Evolutionary conservation across 2,329 filamentous ascomycete genomes (phyloP).

Genomic region (Huntiella omanensis): DNA sequence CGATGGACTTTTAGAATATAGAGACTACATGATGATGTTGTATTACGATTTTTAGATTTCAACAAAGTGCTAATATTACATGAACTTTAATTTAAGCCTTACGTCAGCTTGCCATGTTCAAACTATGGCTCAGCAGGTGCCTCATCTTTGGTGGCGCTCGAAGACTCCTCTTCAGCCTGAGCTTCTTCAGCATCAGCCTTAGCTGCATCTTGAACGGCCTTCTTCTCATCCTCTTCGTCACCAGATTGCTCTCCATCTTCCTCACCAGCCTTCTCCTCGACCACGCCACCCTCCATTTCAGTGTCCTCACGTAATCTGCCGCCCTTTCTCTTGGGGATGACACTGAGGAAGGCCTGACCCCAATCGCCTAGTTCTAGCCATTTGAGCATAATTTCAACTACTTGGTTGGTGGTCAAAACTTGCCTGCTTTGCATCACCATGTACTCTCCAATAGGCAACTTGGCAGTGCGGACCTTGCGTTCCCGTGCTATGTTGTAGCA

Average conservation of each 20-base stretch:
- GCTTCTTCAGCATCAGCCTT: slow-evolving; percentile 7
- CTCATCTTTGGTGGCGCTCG: not conserved
- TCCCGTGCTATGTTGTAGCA: slow-evolving; percentile 69
- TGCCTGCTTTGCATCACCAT: slow-evolving; percentile 76
- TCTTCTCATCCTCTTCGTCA: slow-evolving; percentile 13
- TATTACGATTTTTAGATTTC: slow-evolving; percentile 3
- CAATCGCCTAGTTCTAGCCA: slow-evolving; percentile 86
- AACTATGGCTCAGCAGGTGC: not conserved
- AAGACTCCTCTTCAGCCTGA: not conserved
- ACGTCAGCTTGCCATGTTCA: not conserved
- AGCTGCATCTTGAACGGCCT: slow-evolving; percentile 6
- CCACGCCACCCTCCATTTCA: slow-evolving; percentile 10
- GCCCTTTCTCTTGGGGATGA: slow-evolving; percentile 82
- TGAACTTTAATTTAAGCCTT: no score
- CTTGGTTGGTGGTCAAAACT: slow-evolving; percentile 86
- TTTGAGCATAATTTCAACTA: slow-evolving; percentile 86
- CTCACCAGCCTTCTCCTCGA: slow-evolving; percentile 14
- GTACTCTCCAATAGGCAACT: slow-evolving; percentile 86
- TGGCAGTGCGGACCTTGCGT: slow-evolving; percentile 66
- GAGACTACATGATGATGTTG: slow-evolving; percentile 1
- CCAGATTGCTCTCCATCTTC: slow-evolving; percentile 16
- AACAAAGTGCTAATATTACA: slow-evolving; percentile 3
- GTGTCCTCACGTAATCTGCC: slow-evolving; percentile 38
- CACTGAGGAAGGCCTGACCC: slow-evolving; percentile 71
- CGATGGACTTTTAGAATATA: slow-evolving; percentile 32